Conservation (phyloP, 768 basidiomycete species). For the Strobilomyces echinocephalus region DNA sequence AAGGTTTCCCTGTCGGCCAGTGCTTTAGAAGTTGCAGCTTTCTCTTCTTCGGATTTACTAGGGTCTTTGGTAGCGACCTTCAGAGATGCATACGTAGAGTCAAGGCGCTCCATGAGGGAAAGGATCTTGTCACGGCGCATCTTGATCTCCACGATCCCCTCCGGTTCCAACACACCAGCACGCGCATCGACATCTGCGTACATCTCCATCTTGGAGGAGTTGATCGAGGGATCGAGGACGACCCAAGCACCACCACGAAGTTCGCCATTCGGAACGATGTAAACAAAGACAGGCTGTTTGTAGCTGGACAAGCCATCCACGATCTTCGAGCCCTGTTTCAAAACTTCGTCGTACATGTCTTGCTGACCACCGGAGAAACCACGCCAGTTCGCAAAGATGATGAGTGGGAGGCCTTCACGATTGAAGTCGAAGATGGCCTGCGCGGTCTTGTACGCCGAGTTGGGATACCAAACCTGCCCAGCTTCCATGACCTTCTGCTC, state of each 20-base stretch:
- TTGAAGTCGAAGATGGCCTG: conserved; percentile 99
- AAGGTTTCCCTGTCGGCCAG: conserved; percentile 73
- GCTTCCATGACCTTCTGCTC: conserved; percentile 99
- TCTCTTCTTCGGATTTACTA: conserved; percentile 69
- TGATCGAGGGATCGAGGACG: conserved; percentile 97
- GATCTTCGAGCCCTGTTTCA: conserved; percentile 97
- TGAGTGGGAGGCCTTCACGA: conserved; percentile 91
- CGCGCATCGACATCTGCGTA: conserved; percentile 95
- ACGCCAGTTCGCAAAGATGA: conserved; percentile 99
- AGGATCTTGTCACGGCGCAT: conserved; percentile 93
- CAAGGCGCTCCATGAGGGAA: conserved; percentile 88
- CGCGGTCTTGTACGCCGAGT: conserved; percentile 98
- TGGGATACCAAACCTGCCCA: conserved; percentile 99
- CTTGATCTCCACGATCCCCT: conserved; percentile 97
- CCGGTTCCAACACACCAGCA: conserved; percentile 94
- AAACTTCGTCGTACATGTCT: conserved; percentile 97
- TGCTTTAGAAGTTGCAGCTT: conserved; percentile 60
- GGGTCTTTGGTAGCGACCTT: conserved; percentile 78
- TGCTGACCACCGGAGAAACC: conserved; percentile 99
- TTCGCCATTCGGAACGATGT: conserved; percentile 97
- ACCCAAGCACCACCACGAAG: conserved; percentile 99
- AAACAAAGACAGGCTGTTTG: conserved; percentile 97
- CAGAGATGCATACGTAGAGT: conserved; percentile 72
- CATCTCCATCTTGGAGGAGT: conserved; percentile 98
- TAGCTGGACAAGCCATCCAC: conserved; percentile 97